Conservation (phyloP, 2,329 filamentous ascomycete genomes). For the Ilyonectria robusta region DNA sequence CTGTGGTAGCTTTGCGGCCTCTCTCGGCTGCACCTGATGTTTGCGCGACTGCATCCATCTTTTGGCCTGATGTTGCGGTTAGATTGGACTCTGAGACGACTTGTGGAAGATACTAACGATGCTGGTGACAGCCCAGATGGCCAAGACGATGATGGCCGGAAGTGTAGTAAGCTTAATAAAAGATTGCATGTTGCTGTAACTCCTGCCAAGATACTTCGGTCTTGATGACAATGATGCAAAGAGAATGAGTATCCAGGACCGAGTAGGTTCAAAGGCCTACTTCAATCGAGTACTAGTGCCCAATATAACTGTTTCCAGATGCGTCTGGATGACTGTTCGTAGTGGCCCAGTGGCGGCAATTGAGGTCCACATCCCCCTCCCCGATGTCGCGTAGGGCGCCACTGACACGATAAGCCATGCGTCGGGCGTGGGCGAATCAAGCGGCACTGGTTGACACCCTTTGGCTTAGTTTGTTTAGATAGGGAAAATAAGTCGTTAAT, state of each 20-base stretch:
- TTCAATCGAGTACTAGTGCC: not conserved
- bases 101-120: slow-evolving; percentile 22
- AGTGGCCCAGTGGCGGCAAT: slow-evolving; percentile 5
- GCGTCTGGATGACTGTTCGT: not conserved
- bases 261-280: not conserved
- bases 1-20: slow-evolving; percentile 8
- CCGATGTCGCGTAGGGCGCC: slow-evolving; percentile 30
- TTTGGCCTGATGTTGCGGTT: slow-evolving; percentile 28
- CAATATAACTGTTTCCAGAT: not conserved
- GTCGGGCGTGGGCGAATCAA: slow-evolving; percentile 16
- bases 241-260: not conserved
- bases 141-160: slow-evolving; percentile 24
- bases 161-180: slow-evolving; percentile 28
- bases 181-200: slow-evolving; percentile 8
- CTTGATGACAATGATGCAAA: not conserved
- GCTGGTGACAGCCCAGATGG: slow-evolving; percentile 24
- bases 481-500: slow-evolving; percentile 42
- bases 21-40: slow-evolving; percentile 11
- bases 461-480: slow-evolving; percentile 25
- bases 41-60: slow-evolving; percentile 38
- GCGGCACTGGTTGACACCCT: slow-evolving; percentile 17
- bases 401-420: slow-evolving; percentile 18
- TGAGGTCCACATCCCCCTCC: slow-evolving; percentile 8
- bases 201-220: not conserved
- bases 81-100: not conserved